Evolutionary conservation across 106 monocot species (phyloP).

Genomic region (Dioscorea dumetorum): DNA sequence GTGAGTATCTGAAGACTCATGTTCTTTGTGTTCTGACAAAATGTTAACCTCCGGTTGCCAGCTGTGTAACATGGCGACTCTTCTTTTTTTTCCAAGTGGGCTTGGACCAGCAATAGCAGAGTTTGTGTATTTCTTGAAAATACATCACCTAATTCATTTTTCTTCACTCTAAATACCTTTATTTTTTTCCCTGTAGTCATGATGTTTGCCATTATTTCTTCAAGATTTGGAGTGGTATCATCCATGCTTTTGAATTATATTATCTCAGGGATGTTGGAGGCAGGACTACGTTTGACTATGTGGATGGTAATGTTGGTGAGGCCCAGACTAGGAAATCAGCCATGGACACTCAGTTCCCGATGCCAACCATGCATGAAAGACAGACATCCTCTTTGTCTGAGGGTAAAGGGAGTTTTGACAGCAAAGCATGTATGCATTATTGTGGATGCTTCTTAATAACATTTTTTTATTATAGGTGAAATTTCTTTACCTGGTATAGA

Average conservation of each 20-base stretch:
- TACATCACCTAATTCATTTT: too few species aligned
- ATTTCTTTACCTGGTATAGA: slow-evolving; percentile 67
- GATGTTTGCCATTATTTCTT: too few species aligned
- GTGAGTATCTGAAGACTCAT: too few species aligned
- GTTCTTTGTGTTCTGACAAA: too few species aligned
- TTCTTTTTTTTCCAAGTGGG: too few species aligned
- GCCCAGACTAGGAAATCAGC: slow-evolving; percentile 12
- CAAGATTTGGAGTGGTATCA: too few species aligned
- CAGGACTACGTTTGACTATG: slow-evolving; percentile 9
- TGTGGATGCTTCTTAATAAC: not conserved
- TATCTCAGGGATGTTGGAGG: slow-evolving; percentile 36
- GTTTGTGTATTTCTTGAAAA: too few species aligned
- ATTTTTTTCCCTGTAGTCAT: too few species aligned
- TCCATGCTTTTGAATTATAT: slow-evolving; percentile 2
- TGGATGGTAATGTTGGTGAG: slow-evolving; percentile 25
- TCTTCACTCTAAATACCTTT: too few species aligned
- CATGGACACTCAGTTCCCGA: slow-evolving; percentile 21
- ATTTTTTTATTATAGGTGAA: slow-evolving; percentile 30
- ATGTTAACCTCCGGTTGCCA: too few species aligned
- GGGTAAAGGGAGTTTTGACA: slow-evolving; percentile 26
- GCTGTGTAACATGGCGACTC: too few species aligned
- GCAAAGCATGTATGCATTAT: slow-evolving; percentile 1
- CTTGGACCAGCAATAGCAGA: too few species aligned
- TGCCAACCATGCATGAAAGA: slow-evolving; percentile 17
- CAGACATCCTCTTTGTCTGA: slow-evolving; percentile 36